Base-by-base conservation (phyloP, 1,284 basidiomycete species). In the Irpex sp. region DNA sequence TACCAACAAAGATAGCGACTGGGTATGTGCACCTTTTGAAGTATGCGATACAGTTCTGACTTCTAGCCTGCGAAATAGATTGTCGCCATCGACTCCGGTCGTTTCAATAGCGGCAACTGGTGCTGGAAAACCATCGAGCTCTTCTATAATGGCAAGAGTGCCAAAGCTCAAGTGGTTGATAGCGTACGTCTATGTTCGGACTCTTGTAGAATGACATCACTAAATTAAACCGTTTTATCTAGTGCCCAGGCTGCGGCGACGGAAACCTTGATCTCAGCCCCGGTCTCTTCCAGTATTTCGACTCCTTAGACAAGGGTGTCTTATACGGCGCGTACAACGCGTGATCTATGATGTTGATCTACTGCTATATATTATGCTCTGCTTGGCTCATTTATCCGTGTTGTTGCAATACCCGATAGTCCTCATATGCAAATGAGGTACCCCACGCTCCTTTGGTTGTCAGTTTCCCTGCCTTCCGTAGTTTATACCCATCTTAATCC, bases 211-310 rank as follows among this genome's bases (percentile, higher is more conserved):
- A 57, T 15, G 11, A 44, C 40, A 15, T 44, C 40, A 44, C 5
- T 44, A 44, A 3, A 5, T 31, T 52, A 19, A 36, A 48, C 5
- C 36, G 11, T 8, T 57, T 19, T 54, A 36, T 15, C 38, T 15
- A 78, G 70, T 83, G 82, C 70, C 71, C 71, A 31, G 70, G 72
- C n/a, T 84, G 83, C 71, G 21, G 62, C 0, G 68, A 65, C 19
- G 81, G 80, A 60, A 77, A 72, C 31, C 76, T 86, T 59, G 84
- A 86, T 72, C 71, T 86, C 60, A 81, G 81, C 19, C 72, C 75
- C 6, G 73, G 77, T 48, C 79, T 86, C 15, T 86, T 87, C 74
- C 17, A 69, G 6, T 72, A 69, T 70, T 83, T 83, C 67, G 80
- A 74, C 1, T 57, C 70, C 26, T 62, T 69, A 6, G 62, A 58